Base-by-base conservation (phyloP, 2,329 filamentous ascomycete genomes). In the Allantophomopsis lycopodina region DNA sequence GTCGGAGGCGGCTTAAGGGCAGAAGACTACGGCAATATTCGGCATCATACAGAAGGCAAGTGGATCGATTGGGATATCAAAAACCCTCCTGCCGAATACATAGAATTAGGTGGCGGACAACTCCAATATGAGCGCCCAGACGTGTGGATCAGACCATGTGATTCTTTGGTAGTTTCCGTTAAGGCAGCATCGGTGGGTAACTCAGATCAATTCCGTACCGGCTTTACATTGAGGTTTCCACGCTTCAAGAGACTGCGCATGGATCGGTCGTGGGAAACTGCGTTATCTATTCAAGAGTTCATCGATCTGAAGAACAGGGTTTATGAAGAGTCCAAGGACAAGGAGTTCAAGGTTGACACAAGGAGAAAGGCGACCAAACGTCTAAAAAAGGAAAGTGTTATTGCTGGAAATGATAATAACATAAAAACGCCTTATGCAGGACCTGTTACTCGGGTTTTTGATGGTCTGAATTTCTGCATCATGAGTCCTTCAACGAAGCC, bases 1-100 rank as follows among this genome's bases (percentile, higher is more conserved):
- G 91, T 98, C 13, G 91, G 91, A n/a, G 91, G 91, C 39, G 91
- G 91, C 0, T 88, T 96, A 56, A 78, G 74, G 12, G 80, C 76
- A 1, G 76, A 83, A 39, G 91, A 98, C 53, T 96, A 94, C 55
- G 77, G 81, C 0, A 76, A 81, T 42, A 79, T 98, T 35, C 70
- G 77, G 5, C 85, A 94, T 51, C 71, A 77, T 17, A 96, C 89
- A 0, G 83, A 94, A 42, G 87, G 83, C 5, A 94, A 94, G 57
- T 98, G 91, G 91, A 69, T 71, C 11, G 73, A 83, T 23, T 98
- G 87, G 86, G 79, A 95, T 56, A 54, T 67, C 1, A 79, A 75
- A 47, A 79, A 73, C 33, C 86, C 88, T 2, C 89, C 91, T 0
- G 76, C 66, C 1, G 67, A 83, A 41, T 86, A 78, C 54, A 79